phyloP scores from a whole-genome alignment of 1,139 yeast genomes.

The Blastobotrys illinoisensis region DNA sequence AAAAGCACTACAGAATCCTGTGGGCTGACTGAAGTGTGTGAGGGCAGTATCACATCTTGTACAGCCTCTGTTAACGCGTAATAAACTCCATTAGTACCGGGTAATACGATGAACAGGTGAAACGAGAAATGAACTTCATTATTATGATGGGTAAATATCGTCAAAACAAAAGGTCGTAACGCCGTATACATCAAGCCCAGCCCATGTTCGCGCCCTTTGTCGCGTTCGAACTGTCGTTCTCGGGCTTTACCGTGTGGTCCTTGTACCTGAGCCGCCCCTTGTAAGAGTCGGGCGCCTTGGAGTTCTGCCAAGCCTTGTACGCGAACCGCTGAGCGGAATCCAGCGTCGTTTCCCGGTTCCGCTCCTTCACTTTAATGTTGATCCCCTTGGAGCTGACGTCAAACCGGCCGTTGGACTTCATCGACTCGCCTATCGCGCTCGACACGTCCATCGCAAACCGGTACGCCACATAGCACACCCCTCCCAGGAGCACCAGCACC shows the following conservation, averaged over 20 bases:
- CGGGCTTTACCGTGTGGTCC: conserved; percentile 6
- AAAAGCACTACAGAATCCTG: no score
- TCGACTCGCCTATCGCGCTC: conserved; percentile 10
- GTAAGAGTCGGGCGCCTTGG: conserved; percentile 17
- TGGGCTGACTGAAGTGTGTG: no score
- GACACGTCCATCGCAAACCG: conserved; percentile 8
- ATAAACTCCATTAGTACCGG: no score
- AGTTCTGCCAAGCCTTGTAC: conserved; percentile 18
- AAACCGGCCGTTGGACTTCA: conserved; percentile 1
- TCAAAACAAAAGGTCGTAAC: no score
- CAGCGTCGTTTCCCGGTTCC: conserved; percentile 14
- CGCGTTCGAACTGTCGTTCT: conserved; percentile 4
- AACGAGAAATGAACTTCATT: no score
- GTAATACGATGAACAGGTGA: no score
- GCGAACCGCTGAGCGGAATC: conserved; percentile 18
- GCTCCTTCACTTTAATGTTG: conserved; percentile 14
- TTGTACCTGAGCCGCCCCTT: conserved; percentile 10
- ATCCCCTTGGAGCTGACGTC: conserved; percentile 11
- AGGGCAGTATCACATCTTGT: no score
- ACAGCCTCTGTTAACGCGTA: no score
- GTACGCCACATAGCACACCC: conserved; percentile 12
- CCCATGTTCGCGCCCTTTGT: conserved; percentile 11
- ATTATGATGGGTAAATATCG: no score
- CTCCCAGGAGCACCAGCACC: conserved; percentile 12
- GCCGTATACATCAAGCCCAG: conserved; percentile 12